Conservation (phyloP, 148 eudicot genomes). For the Suaeda aralocaspica region DNA sequence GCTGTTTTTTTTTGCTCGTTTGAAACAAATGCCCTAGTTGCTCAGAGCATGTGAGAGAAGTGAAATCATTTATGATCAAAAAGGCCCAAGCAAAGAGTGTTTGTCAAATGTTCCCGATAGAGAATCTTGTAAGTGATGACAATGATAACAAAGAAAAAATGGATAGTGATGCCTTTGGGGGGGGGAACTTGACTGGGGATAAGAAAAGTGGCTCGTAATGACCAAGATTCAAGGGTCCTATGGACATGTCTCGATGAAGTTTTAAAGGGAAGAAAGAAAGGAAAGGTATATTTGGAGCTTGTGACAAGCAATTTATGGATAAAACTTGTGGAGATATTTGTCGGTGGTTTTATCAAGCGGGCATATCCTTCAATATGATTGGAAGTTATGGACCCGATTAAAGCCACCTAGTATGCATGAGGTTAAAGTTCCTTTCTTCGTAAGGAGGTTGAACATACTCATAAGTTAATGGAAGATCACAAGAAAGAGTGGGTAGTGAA, state of each 20-base stretch:
- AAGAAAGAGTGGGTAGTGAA: conserved; percentile 5
- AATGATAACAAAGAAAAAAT: too few species aligned
- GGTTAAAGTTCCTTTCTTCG: conserved; percentile 12
- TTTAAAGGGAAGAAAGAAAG: not conserved
- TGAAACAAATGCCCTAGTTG: too few species aligned
- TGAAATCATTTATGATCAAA: too few species aligned
- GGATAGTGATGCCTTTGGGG: too few species aligned
- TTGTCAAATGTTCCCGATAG: too few species aligned
- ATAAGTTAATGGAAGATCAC: not conserved
- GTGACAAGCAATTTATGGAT: not conserved
- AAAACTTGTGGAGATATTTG: not conserved
- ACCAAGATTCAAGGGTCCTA: not conserved
- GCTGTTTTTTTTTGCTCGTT: too few species aligned
- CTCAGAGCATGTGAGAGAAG: too few species aligned
- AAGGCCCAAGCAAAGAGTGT: too few species aligned
- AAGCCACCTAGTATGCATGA: conserved; percentile 15
- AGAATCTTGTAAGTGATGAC: too few species aligned
- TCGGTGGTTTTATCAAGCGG: not conserved
- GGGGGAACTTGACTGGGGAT: too few species aligned
- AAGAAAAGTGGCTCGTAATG: too few species aligned
- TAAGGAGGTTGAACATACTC: too few species aligned
- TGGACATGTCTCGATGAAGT: not conserved
- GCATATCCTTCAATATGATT: not conserved
- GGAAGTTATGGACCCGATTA: conserved; percentile 11
- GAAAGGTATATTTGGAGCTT: not conserved